Conservation (phyloP, 179 eudicot species). For the Heliamphora pulchella region DNA sequence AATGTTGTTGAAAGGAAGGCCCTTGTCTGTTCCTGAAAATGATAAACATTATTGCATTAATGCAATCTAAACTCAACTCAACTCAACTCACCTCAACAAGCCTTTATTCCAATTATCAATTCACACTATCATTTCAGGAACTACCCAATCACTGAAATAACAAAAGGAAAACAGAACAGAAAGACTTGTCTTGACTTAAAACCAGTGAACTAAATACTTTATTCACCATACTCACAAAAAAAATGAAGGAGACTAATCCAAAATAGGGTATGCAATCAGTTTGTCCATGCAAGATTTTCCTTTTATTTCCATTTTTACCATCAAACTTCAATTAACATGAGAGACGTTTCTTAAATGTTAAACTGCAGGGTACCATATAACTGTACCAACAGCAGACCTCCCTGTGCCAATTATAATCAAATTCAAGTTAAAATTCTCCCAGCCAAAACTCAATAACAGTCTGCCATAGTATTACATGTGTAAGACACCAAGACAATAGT, state of each 20-base stretch:
- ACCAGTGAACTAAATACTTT: not conserved
- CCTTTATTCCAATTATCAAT: not conserved
- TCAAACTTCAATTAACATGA: too few relatives aligned
- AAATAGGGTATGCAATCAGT: not conserved
- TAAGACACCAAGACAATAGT: too few relatives aligned
- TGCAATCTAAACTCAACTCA: not conserved
- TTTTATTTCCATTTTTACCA: too few relatives aligned
- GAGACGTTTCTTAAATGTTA: too few relatives aligned
- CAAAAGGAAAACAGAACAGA: not conserved
- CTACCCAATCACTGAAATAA: not conserved
- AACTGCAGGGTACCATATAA: too few relatives aligned
- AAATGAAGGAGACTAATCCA: not conserved
- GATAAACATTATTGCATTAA: conserved; percentile 2
- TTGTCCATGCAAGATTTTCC: too few relatives aligned
- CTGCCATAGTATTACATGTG: too few relatives aligned
- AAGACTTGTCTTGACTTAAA: too few relatives aligned
- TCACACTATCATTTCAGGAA: not conserved
- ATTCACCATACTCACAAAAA: not conserved
- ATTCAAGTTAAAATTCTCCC: too few relatives aligned
- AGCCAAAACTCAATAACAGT: too few relatives aligned
- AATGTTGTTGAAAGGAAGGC: not conserved
- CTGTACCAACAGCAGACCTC: too few relatives aligned
- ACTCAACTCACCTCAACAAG: not conserved
- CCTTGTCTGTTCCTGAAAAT: not conserved
- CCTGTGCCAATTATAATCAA: too few relatives aligned